Base-by-base conservation (phyloP, 495 filamentous ascomycete species). In the Podospora didyma region DNA sequence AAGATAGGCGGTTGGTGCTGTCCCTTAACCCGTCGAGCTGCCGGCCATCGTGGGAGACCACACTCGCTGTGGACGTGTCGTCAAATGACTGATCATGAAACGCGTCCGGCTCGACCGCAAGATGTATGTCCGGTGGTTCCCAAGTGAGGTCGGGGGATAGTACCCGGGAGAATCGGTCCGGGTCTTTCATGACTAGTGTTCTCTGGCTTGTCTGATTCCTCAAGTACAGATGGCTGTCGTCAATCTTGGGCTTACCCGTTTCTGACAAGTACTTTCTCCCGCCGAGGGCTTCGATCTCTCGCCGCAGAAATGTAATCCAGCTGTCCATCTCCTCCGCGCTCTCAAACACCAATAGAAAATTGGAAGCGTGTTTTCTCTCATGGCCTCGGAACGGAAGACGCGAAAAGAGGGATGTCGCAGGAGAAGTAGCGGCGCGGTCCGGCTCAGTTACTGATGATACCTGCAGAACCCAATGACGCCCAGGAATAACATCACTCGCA, bases 381-480 rank as follows among this genome's bases (percentile, higher is more conserved):
- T 78, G 71, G n/a, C 79, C 76, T 52, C 85, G 79, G 26, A 92
- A 84, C 5, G 88, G 82, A 47, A 96, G 77, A 48, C 87, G 84
- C 11, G 86, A 84, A 37, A 92, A 74, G 16, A 93, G 72, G n/a
- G 84, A 86, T 53, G 81, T 81, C 2, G 81, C 68, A 48, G 76
- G 70, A 4, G 85, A 78, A 2, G 73, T 66, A 6, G 77, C 73
- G n/a, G 70, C 67, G 20, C 79, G 79, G 26, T 94, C 87, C 10
- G 84, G 77, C 19, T 86, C 82, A 5, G 80, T 81, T 19, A 81
- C 78, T 48, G 92, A 87, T n/a, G 88, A 90, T 14, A 97, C 82
- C 63, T 97, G 94, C 49, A 98, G 65, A 2, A 98, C 94, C 84
- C 87, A 96, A 61, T 93, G 94, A 58, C 86, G 87, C 22, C 94